Percentiles rank a stretch among this genome's conserved stretches.
These are phyloP conservation scores for Senna tora DNA, from an alignment of 306 rosid genomes.

Conservation along the genomic window DNA sequence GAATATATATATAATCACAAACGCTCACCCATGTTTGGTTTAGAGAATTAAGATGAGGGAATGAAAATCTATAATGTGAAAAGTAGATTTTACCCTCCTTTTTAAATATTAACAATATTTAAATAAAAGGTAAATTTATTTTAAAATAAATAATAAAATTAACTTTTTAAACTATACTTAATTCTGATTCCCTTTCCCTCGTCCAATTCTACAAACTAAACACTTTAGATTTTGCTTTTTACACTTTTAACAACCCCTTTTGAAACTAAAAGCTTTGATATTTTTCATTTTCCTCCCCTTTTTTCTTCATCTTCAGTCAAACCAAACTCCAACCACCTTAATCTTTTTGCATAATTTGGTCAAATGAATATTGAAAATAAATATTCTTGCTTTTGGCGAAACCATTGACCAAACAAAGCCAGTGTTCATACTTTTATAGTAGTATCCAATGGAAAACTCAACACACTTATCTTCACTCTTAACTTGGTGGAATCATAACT, in stretches of 20 bases:
- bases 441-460: slow-evolving; percentile 44
- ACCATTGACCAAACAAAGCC: slow-evolving; percentile 12
- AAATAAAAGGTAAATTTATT: no score
- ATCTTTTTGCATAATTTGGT: slow-evolving; percentile 47
- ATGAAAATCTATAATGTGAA: no score
- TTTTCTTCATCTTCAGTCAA: slow-evolving; percentile 46
- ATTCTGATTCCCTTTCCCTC: no score
- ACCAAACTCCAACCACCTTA: slow-evolving; percentile 56
- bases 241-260: background rate
- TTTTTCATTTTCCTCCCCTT: slow-evolving; percentile 14
- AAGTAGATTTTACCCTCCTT: no score
- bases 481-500: background rate
- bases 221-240: slow-evolving; percentile 32
- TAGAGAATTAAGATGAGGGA: no score
- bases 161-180: no score
- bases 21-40: no score
- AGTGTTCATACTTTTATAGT: background rate
- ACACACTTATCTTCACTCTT: background rate
- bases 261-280: background rate
- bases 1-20: no score
- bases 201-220: no score
- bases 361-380: slow-evolving; percentile 56
- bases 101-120: no score
- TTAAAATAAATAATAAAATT: no score
- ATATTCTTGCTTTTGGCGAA: slow-evolving; percentile 44